Evolutionary conservation across 2,329 filamentous ascomycete species (phyloP).

Genomic region (Grosmannia clavigera): DNA sequence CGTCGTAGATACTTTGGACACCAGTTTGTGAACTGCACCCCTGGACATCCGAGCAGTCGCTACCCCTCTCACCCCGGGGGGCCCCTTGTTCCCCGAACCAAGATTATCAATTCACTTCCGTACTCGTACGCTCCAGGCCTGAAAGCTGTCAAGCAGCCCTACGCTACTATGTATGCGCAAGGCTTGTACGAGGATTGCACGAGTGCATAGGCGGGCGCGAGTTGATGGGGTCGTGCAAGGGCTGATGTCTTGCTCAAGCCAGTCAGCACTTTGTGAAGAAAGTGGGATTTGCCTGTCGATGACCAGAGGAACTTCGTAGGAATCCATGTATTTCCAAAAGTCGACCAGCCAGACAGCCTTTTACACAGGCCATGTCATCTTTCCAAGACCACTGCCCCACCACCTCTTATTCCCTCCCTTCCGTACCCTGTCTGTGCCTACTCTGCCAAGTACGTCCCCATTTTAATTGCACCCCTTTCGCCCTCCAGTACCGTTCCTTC

Average conservation of each 20-base stretch:
- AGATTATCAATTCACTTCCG: background rate
- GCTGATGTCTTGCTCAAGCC: background rate
- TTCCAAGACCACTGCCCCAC: background rate
- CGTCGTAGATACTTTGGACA: background rate
- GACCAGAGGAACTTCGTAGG: background rate
- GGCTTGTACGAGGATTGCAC: no score
- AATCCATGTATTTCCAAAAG: background rate
- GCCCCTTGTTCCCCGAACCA: background rate
- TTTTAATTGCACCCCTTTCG: slow-evolving; percentile 4
- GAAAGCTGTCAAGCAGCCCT: background rate
- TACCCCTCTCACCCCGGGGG: background rate
- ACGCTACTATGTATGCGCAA: background rate
- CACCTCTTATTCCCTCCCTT: background rate
- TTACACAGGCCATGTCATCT: background rate
- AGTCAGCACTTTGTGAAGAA: background rate
- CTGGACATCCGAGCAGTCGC: background rate
- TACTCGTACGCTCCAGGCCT: background rate
- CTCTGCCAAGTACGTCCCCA: background rate
- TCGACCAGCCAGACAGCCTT: background rate
- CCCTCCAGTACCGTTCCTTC: background rate
- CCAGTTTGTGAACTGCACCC: background rate
- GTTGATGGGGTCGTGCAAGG: background rate
- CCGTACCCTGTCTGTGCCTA: background rate
- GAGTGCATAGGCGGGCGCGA: no score
- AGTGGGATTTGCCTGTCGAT: background rate